A percentile compares a stretch with the other conserved stretches of the same genome.
Evolutionary conservation across 352 stramenopile species (phyloP).

Genomic region (Phytophthora palmivora): DNA sequence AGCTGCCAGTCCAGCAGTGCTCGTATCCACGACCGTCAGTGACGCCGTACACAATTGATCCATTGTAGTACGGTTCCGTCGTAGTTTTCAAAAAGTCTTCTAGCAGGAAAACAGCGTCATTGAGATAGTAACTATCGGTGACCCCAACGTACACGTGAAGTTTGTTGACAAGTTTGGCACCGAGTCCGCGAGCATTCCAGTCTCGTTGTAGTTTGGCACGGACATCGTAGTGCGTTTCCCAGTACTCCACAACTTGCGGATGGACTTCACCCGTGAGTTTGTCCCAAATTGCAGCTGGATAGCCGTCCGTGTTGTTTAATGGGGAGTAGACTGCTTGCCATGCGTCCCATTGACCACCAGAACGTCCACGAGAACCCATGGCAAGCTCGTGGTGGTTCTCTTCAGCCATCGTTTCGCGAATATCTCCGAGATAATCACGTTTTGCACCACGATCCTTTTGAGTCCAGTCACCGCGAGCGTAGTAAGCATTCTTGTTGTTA

Average conservation of each 20-base stretch:
- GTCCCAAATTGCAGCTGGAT: conserved; percentile 69
- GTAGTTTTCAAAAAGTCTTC: conserved; percentile 75
- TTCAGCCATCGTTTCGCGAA: conserved; percentile 76
- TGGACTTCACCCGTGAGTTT: conserved; percentile 76
- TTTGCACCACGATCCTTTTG: conserved; percentile 67
- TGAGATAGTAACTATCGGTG: conserved; percentile 81
- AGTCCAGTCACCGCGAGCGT: conserved; percentile 73
- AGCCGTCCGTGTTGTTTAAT: conserved; percentile 64
- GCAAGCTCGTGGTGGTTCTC: conserved; percentile 81
- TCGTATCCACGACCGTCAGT: conserved; percentile 71
- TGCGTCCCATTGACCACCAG: conserved; percentile 77
- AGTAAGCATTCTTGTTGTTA: conserved; percentile 74
- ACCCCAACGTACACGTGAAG: conserved; percentile 79
- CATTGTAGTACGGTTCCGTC: conserved; percentile 70
- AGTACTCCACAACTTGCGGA: conserved; percentile 62
- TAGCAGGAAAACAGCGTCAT: conserved; percentile 74
- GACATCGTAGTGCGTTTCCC: conserved; percentile 73
- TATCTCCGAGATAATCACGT: conserved; percentile 69
- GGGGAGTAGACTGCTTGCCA: conserved; percentile 81
- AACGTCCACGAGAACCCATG: conserved; percentile 65
- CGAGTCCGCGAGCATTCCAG: conserved; percentile 55
- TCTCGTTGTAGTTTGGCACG: conserved; percentile 74
- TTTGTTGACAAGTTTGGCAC: conserved; percentile 77
- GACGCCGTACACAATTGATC: conserved; percentile 75
- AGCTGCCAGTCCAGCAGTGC: conserved; percentile 82